These are phyloP conservation scores for Gymnopilus junonius DNA, from an alignment of 768 basidiomycete genomes.

Conservation along the genomic window DNA sequence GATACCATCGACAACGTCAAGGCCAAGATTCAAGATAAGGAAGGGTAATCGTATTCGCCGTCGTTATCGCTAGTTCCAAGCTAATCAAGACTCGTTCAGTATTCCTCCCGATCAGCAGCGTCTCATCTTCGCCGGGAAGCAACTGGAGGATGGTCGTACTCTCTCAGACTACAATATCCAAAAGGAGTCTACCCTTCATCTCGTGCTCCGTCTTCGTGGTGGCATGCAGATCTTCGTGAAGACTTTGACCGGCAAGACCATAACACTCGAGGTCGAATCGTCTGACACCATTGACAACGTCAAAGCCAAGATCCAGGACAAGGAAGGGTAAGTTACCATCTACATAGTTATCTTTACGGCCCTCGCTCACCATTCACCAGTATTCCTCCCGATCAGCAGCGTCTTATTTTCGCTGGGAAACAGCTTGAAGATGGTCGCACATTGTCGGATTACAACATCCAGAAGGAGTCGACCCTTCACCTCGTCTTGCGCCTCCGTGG, in stretches of 20 bases:
- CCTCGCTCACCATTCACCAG: slow-evolving; percentile 30
- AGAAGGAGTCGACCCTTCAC: slow-evolving; percentile 95
- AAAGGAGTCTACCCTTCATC: slow-evolving; percentile 64
- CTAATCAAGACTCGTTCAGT: slow-evolving; percentile 33
- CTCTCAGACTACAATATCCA: slow-evolving; percentile 73
- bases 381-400: slow-evolving; percentile 90
- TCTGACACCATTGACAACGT: slow-evolving; percentile 80
- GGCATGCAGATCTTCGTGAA: slow-evolving; percentile 90
- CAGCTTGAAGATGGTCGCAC: slow-evolving; percentile 95
- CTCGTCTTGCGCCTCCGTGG: slow-evolving; percentile 90
- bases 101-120: slow-evolving; percentile 83
- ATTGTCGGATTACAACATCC: slow-evolving; percentile 89
- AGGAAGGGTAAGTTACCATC: slow-evolving; percentile 57
- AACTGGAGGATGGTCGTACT: slow-evolving; percentile 82
- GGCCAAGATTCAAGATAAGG: slow-evolving; percentile 90
- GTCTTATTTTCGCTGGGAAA: slow-evolving; percentile 96
- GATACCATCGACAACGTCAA: slow-evolving; percentile 76
- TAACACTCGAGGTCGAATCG: slow-evolving; percentile 85
- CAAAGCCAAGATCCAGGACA: slow-evolving; percentile 86
- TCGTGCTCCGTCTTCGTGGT: slow-evolving; percentile 51
- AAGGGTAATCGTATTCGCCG: slow-evolving; percentile 51
- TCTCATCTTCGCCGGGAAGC: slow-evolving; percentile 83
- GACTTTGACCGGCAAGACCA: slow-evolving; percentile 89
- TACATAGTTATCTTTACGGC: not conserved
- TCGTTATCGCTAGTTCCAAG: not conserved